These are phyloP conservation scores for Pluteus cervinus DNA, from an alignment of 768 basidiomycete species.

Conservation along the genomic window DNA sequence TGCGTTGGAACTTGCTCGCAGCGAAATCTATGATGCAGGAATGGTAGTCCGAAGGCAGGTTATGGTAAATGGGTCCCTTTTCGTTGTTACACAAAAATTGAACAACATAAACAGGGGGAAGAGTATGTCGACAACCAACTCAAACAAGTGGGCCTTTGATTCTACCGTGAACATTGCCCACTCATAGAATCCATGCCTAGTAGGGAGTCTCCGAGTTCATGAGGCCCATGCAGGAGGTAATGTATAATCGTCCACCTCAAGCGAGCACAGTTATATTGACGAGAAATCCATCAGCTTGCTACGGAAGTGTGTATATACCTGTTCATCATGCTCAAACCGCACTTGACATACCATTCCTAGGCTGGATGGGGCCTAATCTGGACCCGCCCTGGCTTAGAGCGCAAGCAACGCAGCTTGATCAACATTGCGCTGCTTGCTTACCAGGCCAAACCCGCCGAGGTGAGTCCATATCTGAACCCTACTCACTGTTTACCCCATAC, in stretches of 20 bases:
- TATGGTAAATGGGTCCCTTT: conserved; percentile 22
- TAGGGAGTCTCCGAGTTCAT: conserved; percentile 38
- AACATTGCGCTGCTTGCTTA: conserved; percentile 35
- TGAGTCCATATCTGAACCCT: conserved; percentile 14
- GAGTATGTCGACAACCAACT: conserved; percentile 37
- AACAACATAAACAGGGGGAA: conserved; percentile 26
- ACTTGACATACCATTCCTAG: conserved; percentile 12
- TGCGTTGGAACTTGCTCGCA: conserved; percentile 30
- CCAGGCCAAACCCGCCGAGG: conserved; percentile 39
- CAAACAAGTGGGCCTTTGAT: conserved; percentile 18
- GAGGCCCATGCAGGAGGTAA: conserved; percentile 39
- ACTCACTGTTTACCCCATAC: neutral
- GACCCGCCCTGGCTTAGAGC: conserved; percentile 39
- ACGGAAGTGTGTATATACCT: conserved; percentile 24
- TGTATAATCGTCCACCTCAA: neutral
- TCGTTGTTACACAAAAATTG: neutral
- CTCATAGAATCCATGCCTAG: neutral
- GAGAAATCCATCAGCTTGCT: conserved; percentile 18
- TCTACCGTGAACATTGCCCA: neutral
- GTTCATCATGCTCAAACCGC: neutral
- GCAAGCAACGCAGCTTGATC: conserved; percentile 40
- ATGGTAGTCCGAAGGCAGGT: conserved; percentile 33
- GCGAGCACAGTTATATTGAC: neutral
- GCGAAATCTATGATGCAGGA: conserved; percentile 37
- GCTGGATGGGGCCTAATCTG: conserved; percentile 42